These are phyloP conservation scores for Craspedostauros australis DNA, from an alignment of 108 stramenopile species.

Conservation along the genomic window DNA sequence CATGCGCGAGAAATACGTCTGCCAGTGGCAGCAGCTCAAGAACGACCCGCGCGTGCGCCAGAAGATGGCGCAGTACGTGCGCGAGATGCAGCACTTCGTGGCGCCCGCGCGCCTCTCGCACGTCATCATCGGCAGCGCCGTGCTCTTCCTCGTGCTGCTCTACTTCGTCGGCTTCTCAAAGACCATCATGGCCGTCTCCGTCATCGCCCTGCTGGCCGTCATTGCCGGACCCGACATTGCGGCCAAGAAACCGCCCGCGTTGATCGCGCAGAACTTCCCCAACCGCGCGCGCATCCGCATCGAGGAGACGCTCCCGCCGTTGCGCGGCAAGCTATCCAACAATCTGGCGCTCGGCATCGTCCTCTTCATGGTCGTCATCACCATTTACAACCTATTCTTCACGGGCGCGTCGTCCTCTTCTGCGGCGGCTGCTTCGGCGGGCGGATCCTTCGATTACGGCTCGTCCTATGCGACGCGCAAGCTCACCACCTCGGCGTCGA, in stretches of 20 bases:
- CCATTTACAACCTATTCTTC: slow-evolving; percentile 6
- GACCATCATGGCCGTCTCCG: slow-evolving; percentile 25
- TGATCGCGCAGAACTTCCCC: slow-evolving; percentile 24
- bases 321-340: slow-evolving; percentile 19
- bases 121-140: slow-evolving; percentile 2
- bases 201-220: slow-evolving; percentile 15
- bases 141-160: slow-evolving; percentile 11
- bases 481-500: not conserved
- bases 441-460: no score
- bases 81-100: not conserved
- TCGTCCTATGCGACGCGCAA: no score
- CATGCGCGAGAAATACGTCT: slow-evolving; percentile 32
- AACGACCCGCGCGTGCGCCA: slow-evolving; percentile 34
- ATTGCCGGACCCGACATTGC: slow-evolving; percentile 29
- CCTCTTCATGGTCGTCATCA: slow-evolving; percentile 11
- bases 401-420: not conserved
- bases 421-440: no score
- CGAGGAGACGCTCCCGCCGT: slow-evolving; percentile 15
- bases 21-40: slow-evolving; percentile 23
- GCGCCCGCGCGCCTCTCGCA: slow-evolving; percentile 20
- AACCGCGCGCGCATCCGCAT: slow-evolving; percentile 7
- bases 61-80: slow-evolving; percentile 16
- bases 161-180: slow-evolving; percentile 36
- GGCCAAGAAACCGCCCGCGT: not conserved
- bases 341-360: slow-evolving; percentile 12